A percentile compares a stretch with the other conserved stretches of the same genome.
Conservation (phyloP, 495 filamentous ascomycete species). For the Tetracladium setigerum region DNA sequence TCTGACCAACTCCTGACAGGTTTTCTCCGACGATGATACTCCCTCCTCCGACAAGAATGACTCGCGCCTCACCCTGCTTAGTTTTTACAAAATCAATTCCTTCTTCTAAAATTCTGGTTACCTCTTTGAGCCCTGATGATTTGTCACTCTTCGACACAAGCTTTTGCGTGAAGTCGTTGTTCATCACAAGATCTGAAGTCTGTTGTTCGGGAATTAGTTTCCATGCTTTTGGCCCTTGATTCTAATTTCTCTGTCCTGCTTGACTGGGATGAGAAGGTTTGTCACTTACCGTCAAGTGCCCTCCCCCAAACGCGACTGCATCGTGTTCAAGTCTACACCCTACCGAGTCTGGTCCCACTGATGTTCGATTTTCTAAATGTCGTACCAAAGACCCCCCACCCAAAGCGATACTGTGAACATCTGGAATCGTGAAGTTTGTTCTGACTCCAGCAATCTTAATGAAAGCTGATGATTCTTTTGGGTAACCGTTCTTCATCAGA, state of each 20-base stretch:
- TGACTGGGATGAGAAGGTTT: too few species aligned
- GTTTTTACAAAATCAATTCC: conserved; percentile 45
- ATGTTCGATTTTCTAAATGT: conserved; percentile 15
- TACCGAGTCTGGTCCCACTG: conserved; percentile 39
- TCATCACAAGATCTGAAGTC: conserved; percentile 15
- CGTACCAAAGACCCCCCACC: conserved; percentile 45
- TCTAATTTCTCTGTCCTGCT: too few species aligned
- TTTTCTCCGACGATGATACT: conserved; percentile 29
- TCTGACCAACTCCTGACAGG: conserved; percentile 23
- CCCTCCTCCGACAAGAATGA: conserved; percentile 41
- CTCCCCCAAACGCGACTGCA: conserved; percentile 42
- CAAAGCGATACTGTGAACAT: conserved; percentile 44
- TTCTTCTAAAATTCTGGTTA: conserved; percentile 30
- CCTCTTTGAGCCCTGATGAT: conserved; percentile 22
- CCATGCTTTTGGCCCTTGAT: neutral
- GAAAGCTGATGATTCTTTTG: conserved; percentile 45
- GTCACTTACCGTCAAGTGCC: conserved; percentile 37
- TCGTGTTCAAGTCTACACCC: conserved; percentile 31
- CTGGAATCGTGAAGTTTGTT: conserved; percentile 46
- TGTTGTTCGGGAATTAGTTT: neutral
- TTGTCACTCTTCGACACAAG: conserved; percentile 3
- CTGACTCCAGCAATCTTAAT: conserved; percentile 42
- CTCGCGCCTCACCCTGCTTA: conserved; percentile 34
- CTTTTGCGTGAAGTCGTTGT: neutral
- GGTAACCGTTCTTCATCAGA: conserved; percentile 44